Conservation (phyloP, 768 basidiomycete species). For the Paxillus involutus region DNA sequence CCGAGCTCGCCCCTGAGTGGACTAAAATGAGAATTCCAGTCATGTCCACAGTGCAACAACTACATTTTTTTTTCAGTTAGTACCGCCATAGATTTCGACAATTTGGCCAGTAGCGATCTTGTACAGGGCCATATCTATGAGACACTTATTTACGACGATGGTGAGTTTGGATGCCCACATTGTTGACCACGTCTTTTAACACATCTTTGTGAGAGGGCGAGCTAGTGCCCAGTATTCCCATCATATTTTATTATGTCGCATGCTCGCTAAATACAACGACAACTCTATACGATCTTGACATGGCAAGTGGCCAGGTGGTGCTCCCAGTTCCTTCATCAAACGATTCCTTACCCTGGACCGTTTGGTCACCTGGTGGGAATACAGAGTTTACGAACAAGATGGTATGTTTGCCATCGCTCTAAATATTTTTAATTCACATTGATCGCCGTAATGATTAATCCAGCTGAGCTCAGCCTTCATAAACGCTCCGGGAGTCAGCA, state of each 20-base stretch:
- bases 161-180: not conserved
- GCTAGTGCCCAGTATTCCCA: not conserved
- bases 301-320: slow-evolving; percentile 1
- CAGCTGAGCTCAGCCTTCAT: not conserved
- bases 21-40: too few relatives aligned
- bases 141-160: not conserved
- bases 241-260: slow-evolving; percentile 3
- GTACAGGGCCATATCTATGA: not conserved
- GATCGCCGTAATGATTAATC: too few relatives aligned
- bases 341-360: not conserved
- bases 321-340: not conserved
- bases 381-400: not conserved
- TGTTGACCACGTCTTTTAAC: not conserved
- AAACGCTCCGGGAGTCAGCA: not conserved
- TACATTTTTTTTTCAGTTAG: not conserved
- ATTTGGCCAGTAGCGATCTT: not conserved
- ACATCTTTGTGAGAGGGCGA: not conserved
- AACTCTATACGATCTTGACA: not conserved
- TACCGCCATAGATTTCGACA: slow-evolving; percentile 1
- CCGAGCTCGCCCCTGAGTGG: too few relatives aligned
- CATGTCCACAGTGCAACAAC: not conserved
- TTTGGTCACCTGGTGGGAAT: slow-evolving; percentile 3
- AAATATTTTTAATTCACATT: not conserved
- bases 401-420: not conserved
- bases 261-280: slow-evolving; percentile 3